A percentile compares a stretch with the other conserved stretches of the same genome.
These are phyloP conservation scores for Gynandropsis gynandra DNA, from an alignment of 345 rosid species.

Conservation along the genomic window DNA sequence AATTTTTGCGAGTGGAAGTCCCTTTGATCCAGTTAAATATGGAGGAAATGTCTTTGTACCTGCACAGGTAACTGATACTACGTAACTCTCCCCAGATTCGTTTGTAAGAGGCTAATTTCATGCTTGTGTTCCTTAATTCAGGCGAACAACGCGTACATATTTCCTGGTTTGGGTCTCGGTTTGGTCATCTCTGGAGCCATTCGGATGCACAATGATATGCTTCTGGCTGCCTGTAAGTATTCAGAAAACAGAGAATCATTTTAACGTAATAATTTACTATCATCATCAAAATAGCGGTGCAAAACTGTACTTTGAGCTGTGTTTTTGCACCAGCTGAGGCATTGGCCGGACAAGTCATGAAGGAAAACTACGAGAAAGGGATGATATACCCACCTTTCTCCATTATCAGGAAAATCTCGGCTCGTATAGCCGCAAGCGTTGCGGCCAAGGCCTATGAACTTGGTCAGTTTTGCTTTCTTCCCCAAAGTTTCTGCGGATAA, in stretches of 20 bases:
- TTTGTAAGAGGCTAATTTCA: background rate
- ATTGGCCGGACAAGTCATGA: slow-evolving; percentile 67
- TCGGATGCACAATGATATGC: slow-evolving; percentile 79
- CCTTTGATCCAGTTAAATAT: slow-evolving; percentile 79
- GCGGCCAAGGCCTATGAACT: slow-evolving; percentile 93
- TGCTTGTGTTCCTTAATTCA: slow-evolving; percentile 22
- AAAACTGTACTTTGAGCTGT: background rate
- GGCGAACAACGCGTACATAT: slow-evolving; percentile 91
- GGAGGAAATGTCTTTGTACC: slow-evolving; percentile 63
- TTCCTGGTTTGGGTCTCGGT: slow-evolving; percentile 91
- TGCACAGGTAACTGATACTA: slow-evolving; percentile 99
- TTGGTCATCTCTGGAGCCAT: slow-evolving; percentile 80
- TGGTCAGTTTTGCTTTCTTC: slow-evolving; percentile 34
- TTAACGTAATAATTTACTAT: too few relatives aligned
- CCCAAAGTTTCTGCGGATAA: background rate
- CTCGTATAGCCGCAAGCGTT: slow-evolving; percentile 85
- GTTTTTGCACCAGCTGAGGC: slow-evolving; percentile 55
- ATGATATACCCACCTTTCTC: slow-evolving; percentile 83
- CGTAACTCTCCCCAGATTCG: background rate
- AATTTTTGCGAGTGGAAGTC: slow-evolving; percentile 96
- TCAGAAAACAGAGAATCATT: background rate
- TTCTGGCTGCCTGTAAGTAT: slow-evolving; percentile 76
- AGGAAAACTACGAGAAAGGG: slow-evolving; percentile 67
- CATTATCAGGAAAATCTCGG: slow-evolving; percentile 77
- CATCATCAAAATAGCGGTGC: background rate